These are phyloP conservation scores for Chloris gayana DNA, from an alignment of 176 grass and related monocot genomes.

Conservation along the genomic window DNA sequence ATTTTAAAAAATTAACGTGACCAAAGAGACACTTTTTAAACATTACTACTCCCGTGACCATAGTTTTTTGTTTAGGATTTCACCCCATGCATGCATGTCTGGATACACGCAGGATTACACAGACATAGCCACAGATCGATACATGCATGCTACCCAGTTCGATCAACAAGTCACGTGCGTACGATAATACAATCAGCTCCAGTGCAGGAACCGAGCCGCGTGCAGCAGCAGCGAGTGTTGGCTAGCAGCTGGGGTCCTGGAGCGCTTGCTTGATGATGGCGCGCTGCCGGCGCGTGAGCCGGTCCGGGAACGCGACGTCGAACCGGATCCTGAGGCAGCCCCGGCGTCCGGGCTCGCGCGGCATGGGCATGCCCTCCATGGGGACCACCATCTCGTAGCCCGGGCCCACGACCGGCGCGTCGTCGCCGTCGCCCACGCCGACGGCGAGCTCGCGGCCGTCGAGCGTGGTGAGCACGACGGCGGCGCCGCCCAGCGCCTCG, in stretches of 20 bases:
- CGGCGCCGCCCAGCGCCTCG: constrained; percentile 58
- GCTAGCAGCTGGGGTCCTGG: not conserved
- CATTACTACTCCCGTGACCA: no score
- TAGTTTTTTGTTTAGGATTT: no score
- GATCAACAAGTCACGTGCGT: no score
- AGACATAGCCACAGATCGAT: no score
- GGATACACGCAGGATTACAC: no score
- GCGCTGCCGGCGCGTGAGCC: constrained; percentile 39
- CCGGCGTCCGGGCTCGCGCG: constrained; percentile 58
- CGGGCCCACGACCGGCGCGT: constrained; percentile 41
- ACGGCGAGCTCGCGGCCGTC: constrained; percentile 55
- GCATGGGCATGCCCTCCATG: constrained; percentile 77
- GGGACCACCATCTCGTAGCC: constrained; percentile 67
- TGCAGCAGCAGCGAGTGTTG: not conserved
- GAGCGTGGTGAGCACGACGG: constrained; percentile 49
- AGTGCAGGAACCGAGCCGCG: not conserved
- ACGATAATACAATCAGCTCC: no score
- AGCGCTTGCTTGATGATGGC: constrained; percentile 46
- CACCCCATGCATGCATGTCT: no score
- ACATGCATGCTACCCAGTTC: no score
- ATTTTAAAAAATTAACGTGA: no score
- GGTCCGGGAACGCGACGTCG: constrained; percentile 59
- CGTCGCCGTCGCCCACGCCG: constrained; percentile 2
- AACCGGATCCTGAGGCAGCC: constrained; percentile 66
- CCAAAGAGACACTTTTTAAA: no score